Conservation (phyloP, 495 filamentous ascomycete species). For the Chaetomium cochliodes region DNA sequence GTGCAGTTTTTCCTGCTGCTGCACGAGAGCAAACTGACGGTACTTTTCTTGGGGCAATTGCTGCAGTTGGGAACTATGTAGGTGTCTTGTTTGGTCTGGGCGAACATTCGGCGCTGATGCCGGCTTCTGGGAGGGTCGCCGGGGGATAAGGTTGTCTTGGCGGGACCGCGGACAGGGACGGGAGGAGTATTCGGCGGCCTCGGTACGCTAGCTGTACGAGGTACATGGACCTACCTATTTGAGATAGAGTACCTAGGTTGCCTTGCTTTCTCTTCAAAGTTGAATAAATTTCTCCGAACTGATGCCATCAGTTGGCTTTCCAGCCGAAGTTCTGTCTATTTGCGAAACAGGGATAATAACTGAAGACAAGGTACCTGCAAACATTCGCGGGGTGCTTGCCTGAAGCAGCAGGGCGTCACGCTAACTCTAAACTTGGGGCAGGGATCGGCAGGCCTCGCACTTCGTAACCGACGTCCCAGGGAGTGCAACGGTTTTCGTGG, state of each 20-base stretch:
- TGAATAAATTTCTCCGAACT: too few relatives aligned
- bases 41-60: background rate
- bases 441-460: background rate
- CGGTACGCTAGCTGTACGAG: slow-evolving; percentile 17
- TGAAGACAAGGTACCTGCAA: too few relatives aligned
- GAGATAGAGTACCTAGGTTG: too few relatives aligned
- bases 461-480: background rate
- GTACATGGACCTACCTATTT: too few relatives aligned
- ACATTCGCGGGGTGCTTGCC: slow-evolving; percentile 9
- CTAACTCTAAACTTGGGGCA: background rate
- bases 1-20: background rate
- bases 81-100: slow-evolving; percentile 1
- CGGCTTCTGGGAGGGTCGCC: background rate
- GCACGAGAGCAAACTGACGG: background rate
- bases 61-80: background rate
- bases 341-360: too few relatives aligned
- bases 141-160: slow-evolving; percentile 21
- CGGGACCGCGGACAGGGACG: slow-evolving; percentile 18
- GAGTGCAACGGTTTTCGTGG: background rate
- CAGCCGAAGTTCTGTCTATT: too few relatives aligned
- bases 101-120: background rate
- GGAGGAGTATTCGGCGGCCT: slow-evolving; percentile 14
- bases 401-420: background rate
- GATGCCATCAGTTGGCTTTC: too few relatives aligned
- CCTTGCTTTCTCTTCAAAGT: too few relatives aligned